phyloP scores from a whole-genome alignment of 2,329 filamentous ascomycete species.

The Exophiala bonariae region DNA sequence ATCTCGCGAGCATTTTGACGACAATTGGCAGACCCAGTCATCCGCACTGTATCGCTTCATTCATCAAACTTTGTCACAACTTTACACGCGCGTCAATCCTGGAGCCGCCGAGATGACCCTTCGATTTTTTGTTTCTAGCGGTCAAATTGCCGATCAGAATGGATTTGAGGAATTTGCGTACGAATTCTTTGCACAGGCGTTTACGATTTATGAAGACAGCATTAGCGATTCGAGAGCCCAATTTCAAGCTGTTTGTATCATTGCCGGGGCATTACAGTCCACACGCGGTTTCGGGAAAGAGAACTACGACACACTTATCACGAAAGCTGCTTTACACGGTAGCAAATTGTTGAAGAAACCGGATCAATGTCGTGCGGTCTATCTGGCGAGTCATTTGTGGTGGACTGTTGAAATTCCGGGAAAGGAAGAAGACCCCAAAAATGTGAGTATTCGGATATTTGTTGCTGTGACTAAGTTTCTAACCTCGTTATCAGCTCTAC shows the following conservation, averaged over 20 bases:
- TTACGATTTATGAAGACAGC: constrained; percentile 95
- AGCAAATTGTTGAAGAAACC: constrained; percentile 97
- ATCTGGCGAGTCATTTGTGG: constrained; percentile 95
- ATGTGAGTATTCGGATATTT: constrained; percentile 55
- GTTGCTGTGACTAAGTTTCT: constrained; percentile 16
- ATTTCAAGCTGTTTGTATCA: constrained; percentile 95
- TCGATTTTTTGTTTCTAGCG: constrained; percentile 85
- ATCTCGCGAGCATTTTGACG: constrained; percentile 80
- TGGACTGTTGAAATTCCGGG: constrained; percentile 86
- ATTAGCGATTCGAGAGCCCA: constrained; percentile 95
- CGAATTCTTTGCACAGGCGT: constrained; percentile 97
- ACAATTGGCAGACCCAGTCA: constrained; percentile 71
- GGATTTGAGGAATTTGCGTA: constrained; percentile 95
- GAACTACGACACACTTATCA: constrained; percentile 98
- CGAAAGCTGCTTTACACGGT: constrained; percentile 93
- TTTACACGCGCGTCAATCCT: constrained; percentile 82
- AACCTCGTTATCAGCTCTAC: constrained; percentile 66
- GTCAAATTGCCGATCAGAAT: constrained; percentile 87
- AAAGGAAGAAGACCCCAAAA: constrained; percentile 78
- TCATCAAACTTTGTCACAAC: constrained; percentile 79
- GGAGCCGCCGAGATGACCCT: constrained; percentile 85
- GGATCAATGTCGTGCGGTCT: constrained; percentile 95
- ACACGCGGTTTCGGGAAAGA: constrained; percentile 91
- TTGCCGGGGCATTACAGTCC: constrained; percentile 84
- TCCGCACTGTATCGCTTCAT: constrained; percentile 93